phyloP scores from a whole-genome alignment of 306 rosid genomes.

The Dryas drummondii region DNA sequence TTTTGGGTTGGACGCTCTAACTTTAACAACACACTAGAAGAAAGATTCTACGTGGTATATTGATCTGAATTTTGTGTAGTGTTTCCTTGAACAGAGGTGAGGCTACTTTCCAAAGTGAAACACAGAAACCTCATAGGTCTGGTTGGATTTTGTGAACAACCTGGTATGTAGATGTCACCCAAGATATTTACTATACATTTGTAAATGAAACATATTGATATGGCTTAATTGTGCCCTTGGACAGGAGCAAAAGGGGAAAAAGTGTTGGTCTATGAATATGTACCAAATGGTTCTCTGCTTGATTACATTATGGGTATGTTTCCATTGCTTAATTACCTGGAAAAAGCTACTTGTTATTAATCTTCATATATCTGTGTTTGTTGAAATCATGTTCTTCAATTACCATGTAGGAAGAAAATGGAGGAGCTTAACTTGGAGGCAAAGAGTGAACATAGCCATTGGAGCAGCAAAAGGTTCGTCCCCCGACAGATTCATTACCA shows the following conservation, averaged over 20 bases:
- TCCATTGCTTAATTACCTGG: not conserved
- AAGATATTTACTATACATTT: too few species aligned
- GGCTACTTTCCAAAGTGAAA: slow-evolving; percentile 59
- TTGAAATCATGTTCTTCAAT: not conserved
- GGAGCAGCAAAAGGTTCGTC: slow-evolving; percentile 75
- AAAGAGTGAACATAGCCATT: slow-evolving; percentile 69
- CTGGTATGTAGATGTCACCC: slow-evolving; percentile 35
- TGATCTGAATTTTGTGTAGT: slow-evolving; percentile 11
- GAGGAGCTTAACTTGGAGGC: slow-evolving; percentile 73
- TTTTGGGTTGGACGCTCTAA: too few species aligned
- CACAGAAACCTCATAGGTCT: slow-evolving; percentile 71
- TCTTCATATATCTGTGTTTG: not conserved
- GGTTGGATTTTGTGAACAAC: slow-evolving; percentile 82
- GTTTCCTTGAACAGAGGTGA: slow-evolving; percentile 56
- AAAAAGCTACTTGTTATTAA: not conserved
- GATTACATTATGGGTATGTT: slow-evolving; percentile 66
- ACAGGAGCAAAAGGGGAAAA: slow-evolving; percentile 53
- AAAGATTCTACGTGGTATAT: not conserved
- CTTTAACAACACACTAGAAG: not conserved
- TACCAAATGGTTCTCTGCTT: slow-evolving; percentile 74
- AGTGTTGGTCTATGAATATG: slow-evolving; percentile 72
- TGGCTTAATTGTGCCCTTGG: slow-evolving; percentile 18
- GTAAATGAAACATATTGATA: too few species aligned
- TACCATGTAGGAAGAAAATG: slow-evolving; percentile 43
- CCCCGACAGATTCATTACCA: not conserved